phyloP scores from a whole-genome alignment of 1,284 basidiomycete genomes.

The Marasmius oreades region DNA sequence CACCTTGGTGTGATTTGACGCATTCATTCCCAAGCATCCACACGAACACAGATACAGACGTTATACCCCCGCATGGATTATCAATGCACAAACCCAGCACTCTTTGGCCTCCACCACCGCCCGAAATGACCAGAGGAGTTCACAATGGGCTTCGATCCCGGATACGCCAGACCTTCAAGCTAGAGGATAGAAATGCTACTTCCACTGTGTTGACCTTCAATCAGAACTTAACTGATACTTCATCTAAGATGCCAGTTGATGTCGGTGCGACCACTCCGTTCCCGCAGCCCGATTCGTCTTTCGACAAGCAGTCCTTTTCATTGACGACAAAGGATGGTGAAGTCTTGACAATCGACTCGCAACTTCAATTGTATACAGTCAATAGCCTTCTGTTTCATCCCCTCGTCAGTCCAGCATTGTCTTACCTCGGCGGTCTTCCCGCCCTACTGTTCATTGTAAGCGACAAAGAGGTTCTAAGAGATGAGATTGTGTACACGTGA shows the following conservation, averaged over 20 bases:
- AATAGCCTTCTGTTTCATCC: constrained; percentile 86
- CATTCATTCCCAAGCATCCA: constrained; percentile 93
- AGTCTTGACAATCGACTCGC: constrained; percentile 53
- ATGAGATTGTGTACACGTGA: constrained; percentile 88
- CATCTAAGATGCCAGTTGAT: constrained; percentile 30
- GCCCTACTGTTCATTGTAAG: constrained; percentile 86
- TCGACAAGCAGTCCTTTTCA: constrained; percentile 26
- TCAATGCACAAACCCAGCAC: constrained; percentile 82
- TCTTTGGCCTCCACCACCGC: constrained; percentile 88
- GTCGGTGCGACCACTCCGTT: constrained; percentile 45
- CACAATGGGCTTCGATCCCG: constrained; percentile 60
- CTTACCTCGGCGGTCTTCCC: constrained; percentile 89
- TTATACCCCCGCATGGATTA: constrained; percentile 67
- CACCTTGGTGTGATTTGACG: constrained; percentile 92
- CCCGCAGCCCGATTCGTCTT: constrained; percentile 20
- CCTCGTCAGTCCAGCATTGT: constrained; percentile 78
- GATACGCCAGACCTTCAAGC: constrained; percentile 55
- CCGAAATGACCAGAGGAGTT: constrained; percentile 63
- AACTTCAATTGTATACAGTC: constrained; percentile 88
- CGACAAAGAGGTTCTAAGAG: constrained; percentile 88
- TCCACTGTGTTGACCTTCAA: constrained; percentile 24
- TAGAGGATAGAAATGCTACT: constrained; percentile 20
- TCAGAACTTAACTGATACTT: constrained; percentile 16
- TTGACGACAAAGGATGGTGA: constrained; percentile 47
- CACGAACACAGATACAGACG: constrained; percentile 80